Conservation (phyloP, 176 grass and related monocot genomes). For the Alopecurus myosuroides region DNA sequence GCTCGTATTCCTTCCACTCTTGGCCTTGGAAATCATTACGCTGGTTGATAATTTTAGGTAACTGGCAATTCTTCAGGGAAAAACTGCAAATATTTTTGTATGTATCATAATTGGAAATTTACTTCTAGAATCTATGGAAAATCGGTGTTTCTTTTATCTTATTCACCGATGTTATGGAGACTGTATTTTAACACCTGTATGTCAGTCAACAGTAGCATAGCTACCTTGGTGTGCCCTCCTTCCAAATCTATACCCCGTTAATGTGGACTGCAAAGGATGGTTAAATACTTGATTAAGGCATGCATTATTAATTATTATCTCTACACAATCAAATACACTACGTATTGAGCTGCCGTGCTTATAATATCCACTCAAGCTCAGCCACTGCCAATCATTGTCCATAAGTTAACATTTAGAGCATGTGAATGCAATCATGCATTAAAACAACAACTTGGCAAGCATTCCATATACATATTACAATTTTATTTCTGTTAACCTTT, state of each 20-base stretch:
- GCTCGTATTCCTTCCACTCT: constrained; percentile 70
- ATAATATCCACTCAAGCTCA: neutral
- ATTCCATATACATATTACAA: neutral
- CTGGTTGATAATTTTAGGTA: constrained; percentile 72
- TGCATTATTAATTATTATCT: neutral
- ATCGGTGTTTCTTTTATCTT: neutral
- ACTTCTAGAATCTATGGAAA: neutral
- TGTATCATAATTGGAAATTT: neutral
- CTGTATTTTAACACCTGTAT: neutral
- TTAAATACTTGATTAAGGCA: neutral
- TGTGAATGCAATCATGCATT: neutral
- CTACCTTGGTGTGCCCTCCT: neutral
- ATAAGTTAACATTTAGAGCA: neutral
- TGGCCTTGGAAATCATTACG: constrained; percentile 62
- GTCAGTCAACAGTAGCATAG: neutral
- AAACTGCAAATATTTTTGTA: neutral
- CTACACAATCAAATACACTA: neutral
- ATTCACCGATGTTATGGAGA: neutral
- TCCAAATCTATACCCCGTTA: neutral
- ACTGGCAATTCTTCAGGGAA: neutral
- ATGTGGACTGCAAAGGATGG: neutral
- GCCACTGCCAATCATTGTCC: neutral
- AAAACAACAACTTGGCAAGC: neutral
- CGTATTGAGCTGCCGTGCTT: neutral
- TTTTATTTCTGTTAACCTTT: neutral